Evolutionary conservation across 768 basidiomycete genomes (phyloP).

Genomic region (Auricularia auricula-judae): DNA sequence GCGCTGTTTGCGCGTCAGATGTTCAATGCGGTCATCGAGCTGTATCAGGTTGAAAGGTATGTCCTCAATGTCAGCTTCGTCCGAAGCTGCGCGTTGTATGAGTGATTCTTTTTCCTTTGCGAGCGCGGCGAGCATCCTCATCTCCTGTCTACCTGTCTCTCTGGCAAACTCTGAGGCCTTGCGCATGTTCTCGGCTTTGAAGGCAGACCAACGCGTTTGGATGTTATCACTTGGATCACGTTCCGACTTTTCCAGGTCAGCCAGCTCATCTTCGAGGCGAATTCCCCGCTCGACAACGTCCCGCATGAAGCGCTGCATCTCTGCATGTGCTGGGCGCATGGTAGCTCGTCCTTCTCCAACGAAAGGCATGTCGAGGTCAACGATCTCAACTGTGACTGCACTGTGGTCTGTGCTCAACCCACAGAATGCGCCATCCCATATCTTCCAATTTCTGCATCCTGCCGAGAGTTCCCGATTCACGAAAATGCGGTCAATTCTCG

Average conservation of each 20-base stretch:
- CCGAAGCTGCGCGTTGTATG: too few relatives aligned
- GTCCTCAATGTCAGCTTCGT: too few relatives aligned
- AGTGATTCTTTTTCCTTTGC: slow-evolving; percentile 2
- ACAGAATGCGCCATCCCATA: background rate
- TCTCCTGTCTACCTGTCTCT: background rate
- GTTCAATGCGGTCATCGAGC: too few relatives aligned
- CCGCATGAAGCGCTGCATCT: background rate
- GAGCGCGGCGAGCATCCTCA: background rate
- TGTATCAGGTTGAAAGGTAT: too few relatives aligned
- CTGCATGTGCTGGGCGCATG: background rate
- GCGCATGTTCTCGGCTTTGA: background rate
- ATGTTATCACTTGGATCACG: background rate
- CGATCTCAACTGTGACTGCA: background rate
- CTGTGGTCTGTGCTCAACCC: background rate
- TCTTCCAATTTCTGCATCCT: background rate
- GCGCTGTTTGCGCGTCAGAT: too few relatives aligned
- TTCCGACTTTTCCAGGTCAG: background rate
- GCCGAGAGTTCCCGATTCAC: background rate
- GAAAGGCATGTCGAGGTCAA: background rate
- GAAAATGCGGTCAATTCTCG: background rate
- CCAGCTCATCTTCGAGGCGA: background rate
- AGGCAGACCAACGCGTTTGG: background rate
- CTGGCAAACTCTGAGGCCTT: background rate
- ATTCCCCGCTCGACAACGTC: background rate
- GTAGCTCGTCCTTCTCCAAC: background rate